Conservation (phyloP, 768 basidiomycete genomes). For the Rhodotorula graminis region DNA sequence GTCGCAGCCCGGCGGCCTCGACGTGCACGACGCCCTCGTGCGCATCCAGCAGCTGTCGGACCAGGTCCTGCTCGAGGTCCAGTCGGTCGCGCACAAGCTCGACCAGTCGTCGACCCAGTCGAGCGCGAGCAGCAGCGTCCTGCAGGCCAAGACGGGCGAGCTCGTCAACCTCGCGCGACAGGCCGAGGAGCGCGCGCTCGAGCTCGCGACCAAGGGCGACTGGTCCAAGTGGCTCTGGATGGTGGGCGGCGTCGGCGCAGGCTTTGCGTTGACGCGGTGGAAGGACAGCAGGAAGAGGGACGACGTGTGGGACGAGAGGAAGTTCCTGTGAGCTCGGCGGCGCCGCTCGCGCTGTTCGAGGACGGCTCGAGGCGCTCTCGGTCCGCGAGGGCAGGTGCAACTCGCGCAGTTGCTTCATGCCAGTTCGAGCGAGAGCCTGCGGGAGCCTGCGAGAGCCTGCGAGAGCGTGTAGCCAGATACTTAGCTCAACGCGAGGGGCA, state of each 20-base stretch:
- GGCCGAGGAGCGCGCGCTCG: not conserved
- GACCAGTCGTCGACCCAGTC: not conserved
- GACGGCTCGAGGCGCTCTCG: too few species aligned
- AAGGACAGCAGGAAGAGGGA: constrained; percentile 12
- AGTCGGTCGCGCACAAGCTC: not conserved
- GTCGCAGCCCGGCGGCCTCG: not conserved
- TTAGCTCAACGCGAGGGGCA: too few species aligned
- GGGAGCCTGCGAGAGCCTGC: too few species aligned
- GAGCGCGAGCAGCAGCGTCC: not conserved
- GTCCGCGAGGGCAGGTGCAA: too few species aligned
- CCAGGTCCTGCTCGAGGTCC: not conserved
- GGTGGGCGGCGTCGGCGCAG: not conserved
- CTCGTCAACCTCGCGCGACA: not conserved
- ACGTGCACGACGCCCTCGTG: not conserved
- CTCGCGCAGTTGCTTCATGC: too few species aligned
- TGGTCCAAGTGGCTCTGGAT: constrained; percentile 2
- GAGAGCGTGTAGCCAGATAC: too few species aligned
- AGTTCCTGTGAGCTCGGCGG: constrained; percentile 34
- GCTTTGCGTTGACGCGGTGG: constrained; percentile 3
- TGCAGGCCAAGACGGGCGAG: not conserved
- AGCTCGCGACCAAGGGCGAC: not conserved
- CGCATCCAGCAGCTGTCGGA: not conserved
- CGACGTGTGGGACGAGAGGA: constrained; percentile 27
- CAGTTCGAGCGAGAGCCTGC: too few species aligned
- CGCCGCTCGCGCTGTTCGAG: too few species aligned